Evolutionary conservation across 306 rosid species (phyloP).

Genomic region (Adenanthera pavonina): DNA sequence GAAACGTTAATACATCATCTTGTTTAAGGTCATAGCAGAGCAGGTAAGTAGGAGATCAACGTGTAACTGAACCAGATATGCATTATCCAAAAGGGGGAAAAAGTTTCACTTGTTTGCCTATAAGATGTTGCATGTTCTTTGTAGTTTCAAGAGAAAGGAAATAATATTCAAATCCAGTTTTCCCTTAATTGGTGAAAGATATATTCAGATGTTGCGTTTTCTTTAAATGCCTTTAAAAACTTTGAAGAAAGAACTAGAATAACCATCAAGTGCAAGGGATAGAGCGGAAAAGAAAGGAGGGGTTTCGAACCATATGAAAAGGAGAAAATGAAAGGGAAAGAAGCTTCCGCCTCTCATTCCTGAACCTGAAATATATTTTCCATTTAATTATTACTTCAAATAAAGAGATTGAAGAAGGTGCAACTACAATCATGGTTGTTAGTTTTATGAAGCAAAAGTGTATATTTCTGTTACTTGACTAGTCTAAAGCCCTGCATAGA

Average conservation of each 20-base stretch:
- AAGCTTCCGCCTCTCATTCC: constrained; percentile 39
- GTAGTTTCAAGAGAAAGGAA: constrained; percentile 7
- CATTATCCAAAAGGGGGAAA: constrained; percentile 27
- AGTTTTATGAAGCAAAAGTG: constrained; percentile 56
- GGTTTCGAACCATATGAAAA: constrained; percentile 22
- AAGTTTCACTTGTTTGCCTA: constrained; percentile 31
- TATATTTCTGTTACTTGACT: constrained; percentile 42
- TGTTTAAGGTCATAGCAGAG: constrained; percentile 39
- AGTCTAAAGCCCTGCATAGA: constrained; percentile 37
- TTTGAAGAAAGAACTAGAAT: constrained; percentile 17
- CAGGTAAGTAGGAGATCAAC: constrained; percentile 38
- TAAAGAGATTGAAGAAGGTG: constrained; percentile 30
- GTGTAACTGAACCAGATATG: constrained; percentile 35
- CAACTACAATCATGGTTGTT: constrained; percentile 35
- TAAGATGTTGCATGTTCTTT: constrained; percentile 27
- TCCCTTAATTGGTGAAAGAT: neutral
- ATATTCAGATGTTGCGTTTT: neutral
- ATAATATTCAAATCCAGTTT: neutral
- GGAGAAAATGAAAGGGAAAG: constrained; percentile 27
- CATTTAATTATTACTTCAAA: neutral
- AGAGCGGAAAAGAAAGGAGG: constrained; percentile 9
- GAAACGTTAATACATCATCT: constrained; percentile 29
- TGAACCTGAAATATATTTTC: neutral
- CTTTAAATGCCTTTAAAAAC: neutral
- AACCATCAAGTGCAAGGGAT: neutral